These are phyloP conservation scores for Ophiocordyceps camponoti-leonardi DNA, from an alignment of 2,329 filamentous ascomycete species.

Conservation along the genomic window DNA sequence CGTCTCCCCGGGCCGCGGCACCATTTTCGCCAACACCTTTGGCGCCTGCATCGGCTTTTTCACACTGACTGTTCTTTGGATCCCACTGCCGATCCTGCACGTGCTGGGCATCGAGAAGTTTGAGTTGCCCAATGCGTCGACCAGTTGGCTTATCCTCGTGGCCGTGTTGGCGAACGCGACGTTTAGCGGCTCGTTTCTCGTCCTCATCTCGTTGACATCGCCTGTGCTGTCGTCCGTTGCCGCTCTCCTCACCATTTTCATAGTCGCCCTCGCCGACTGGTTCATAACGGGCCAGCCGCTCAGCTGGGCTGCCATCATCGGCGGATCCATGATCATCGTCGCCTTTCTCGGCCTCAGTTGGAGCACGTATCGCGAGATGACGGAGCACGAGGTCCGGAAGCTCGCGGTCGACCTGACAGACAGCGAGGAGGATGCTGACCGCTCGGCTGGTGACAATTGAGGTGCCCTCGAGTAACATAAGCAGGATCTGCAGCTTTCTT, in stretches of 20 bases:
- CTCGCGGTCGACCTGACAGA: constrained; percentile 25
- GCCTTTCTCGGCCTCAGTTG: constrained; percentile 79
- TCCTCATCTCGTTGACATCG: constrained; percentile 81
- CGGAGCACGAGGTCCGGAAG: constrained; percentile 57
- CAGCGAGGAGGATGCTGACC: constrained; percentile 28
- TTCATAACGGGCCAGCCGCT: constrained; percentile 62
- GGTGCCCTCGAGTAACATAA: neutral
- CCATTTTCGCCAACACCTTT: constrained; percentile 90
- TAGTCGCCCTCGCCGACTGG: constrained; percentile 88
- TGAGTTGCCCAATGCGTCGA: constrained; percentile 59
- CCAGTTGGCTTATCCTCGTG: constrained; percentile 63
- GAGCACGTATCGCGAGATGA: constrained; percentile 89
- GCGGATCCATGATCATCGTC: constrained; percentile 73
- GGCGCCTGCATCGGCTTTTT: constrained; percentile 76
- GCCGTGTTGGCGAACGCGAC: constrained; percentile 76
- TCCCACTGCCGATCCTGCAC: constrained; percentile 76
- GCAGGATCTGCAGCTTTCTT: no score
- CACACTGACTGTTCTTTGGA: constrained; percentile 77
- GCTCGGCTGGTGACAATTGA: neutral
- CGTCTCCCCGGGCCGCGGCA: constrained; percentile 66
- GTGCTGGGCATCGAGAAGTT: constrained; percentile 64
- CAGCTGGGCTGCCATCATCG: constrained; percentile 56
- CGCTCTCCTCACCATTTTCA: constrained; percentile 86
- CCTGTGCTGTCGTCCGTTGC: constrained; percentile 88
- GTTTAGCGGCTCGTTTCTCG: constrained; percentile 84